Percentiles rank a stretch among this genome's conserved stretches.
Evolutionary conservation across 1,284 basidiomycete genomes (phyloP).

Genomic region (Leccinum pseudoinsigne): DNA sequence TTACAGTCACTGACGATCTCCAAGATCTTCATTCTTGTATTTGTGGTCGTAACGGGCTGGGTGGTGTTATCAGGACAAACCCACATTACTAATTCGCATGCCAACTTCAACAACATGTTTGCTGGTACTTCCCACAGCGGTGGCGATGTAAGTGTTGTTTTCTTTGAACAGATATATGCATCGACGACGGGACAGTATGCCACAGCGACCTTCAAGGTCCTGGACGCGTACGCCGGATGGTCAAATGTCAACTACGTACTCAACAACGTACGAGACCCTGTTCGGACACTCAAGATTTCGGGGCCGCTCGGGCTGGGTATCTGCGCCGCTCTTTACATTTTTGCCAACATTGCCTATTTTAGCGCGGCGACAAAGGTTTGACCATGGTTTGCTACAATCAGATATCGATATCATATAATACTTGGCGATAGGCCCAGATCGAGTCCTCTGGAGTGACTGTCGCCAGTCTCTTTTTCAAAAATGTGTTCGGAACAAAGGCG

Average conservation of each 20-base stretch:
- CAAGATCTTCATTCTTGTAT: conserved; percentile 31
- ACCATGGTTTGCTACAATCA: not conserved
- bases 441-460: conserved; percentile 46
- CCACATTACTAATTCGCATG: conserved; percentile 41
- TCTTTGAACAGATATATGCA: not conserved
- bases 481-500: conserved; percentile 51
- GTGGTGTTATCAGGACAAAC: conserved; percentile 52
- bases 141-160: conserved; percentile 37
- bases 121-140: conserved; percentile 46
- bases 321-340: conserved; percentile 47
- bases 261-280: conserved; percentile 53
- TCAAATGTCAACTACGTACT: conserved; percentile 52
- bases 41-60: conserved; percentile 40
- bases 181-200: conserved; percentile 42
- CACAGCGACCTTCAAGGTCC: conserved; percentile 58
- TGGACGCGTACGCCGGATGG: conserved; percentile 57
- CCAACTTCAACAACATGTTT: conserved; percentile 51
- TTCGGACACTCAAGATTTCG: conserved; percentile 53
- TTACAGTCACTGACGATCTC: conserved; percentile 21
- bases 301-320: conserved; percentile 51
- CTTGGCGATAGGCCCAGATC: conserved; percentile 39
- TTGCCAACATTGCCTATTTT: conserved; percentile 57
- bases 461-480: conserved; percentile 52
- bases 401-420: not conserved
- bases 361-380: conserved; percentile 31